Conservation (phyloP, 2,329 filamentous ascomycete genomes). For the Alternaria brassicae region DNA sequence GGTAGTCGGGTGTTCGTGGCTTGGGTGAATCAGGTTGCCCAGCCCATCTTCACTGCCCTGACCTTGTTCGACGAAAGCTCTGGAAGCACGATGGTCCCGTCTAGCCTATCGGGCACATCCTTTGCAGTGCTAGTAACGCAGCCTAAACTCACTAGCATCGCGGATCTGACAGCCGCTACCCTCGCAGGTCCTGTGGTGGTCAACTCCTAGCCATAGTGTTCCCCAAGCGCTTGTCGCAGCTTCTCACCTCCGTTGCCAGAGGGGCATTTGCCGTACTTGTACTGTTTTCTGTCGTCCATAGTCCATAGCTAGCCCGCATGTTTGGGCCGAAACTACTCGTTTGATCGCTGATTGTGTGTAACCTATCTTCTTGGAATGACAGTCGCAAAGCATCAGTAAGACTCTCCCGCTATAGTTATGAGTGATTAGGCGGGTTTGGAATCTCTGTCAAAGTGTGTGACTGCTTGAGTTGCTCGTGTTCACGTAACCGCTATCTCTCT, state of each 20-base stretch:
- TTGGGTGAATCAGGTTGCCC: slow-evolving; percentile 7
- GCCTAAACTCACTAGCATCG: neutral
- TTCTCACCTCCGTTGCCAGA: neutral
- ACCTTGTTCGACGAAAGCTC: neutral
- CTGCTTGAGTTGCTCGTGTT: no score
- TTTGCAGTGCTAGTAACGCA: slow-evolving; percentile 7
- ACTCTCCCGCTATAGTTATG: no score
- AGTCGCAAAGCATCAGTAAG: no score
- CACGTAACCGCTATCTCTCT: no score
- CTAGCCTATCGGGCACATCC: slow-evolving; percentile 5
- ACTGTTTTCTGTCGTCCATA: neutral
- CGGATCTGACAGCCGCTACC: slow-evolving; percentile 8
- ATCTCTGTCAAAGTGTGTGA: no score
- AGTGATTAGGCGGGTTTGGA: no score
- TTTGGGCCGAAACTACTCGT: neutral
- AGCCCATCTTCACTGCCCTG: slow-evolving; percentile 1
- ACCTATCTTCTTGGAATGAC: no score
- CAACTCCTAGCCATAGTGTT: neutral
- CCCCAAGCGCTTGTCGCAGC: neutral
- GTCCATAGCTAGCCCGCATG: neutral
- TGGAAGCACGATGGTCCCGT: neutral
- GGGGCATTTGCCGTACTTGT: neutral
- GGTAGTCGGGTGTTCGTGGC: neutral
- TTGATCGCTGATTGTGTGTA: no score
- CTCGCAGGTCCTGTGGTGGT: slow-evolving; percentile 11